A percentile compares a stretch with the other conserved stretches of the same genome.
Evolutionary conservation across 2,329 filamentous ascomycete genomes (phyloP).

Genomic region (Clarireedia monteithiana): DNA sequence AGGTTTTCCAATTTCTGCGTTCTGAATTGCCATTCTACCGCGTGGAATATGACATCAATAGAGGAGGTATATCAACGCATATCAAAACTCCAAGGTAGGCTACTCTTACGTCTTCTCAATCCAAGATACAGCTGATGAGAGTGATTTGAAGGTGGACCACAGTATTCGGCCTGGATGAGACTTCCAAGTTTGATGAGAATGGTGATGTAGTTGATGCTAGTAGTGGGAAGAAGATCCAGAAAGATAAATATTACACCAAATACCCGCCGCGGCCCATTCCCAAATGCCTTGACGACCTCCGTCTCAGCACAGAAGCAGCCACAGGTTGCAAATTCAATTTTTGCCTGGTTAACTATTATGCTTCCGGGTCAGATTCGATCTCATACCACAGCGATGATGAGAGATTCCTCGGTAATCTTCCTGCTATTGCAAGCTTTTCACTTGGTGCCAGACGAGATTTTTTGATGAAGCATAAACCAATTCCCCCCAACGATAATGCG

Average conservation of each 20-base stretch:
- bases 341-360: conserved; percentile 77
- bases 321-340: conserved; percentile 69
- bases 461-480: conserved; percentile 69
- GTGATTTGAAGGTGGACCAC: conserved; percentile 50
- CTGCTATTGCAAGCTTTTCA: conserved; percentile 68
- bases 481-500: conserved; percentile 29
- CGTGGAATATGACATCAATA: conserved; percentile 64
- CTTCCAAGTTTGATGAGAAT: conserved; percentile 47
- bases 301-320: conserved; percentile 53
- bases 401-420: conserved; percentile 60
- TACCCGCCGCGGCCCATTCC: conserved; percentile 64
- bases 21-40: conserved; percentile 67
- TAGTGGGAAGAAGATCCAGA: conserved; percentile 32
- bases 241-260: conserved; percentile 45
- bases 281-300: conserved; percentile 57
- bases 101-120: not conserved
- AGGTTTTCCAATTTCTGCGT: conserved; percentile 64
- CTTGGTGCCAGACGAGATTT: conserved; percentile 69
- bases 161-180: conserved; percentile 53
- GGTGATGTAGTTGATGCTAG: conserved; percentile 39
- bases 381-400: conserved; percentile 77
- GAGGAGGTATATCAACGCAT: conserved; percentile 52
- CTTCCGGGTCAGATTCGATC: conserved; percentile 68
- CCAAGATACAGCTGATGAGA: conserved; percentile 23
- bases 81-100: conserved; percentile 47